phyloP scores from a whole-genome alignment of 1,284 basidiomycete genomes.

The Irpex sp. region DNA sequence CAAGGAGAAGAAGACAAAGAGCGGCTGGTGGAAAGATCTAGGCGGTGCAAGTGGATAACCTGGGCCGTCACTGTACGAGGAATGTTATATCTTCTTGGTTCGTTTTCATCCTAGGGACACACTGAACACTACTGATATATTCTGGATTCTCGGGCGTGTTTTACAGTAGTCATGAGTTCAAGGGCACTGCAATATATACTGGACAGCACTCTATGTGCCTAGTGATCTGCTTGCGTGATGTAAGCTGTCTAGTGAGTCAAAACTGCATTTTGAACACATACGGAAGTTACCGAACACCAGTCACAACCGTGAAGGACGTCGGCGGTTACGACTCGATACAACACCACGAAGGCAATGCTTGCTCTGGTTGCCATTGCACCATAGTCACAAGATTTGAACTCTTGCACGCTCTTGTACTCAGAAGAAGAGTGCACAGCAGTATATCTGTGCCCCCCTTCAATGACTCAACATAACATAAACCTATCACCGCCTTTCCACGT shows the following conservation, averaged over 20 bases:
- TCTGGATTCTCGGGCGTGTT: background rate
- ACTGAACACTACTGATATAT: background rate
- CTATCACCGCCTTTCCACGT: background rate
- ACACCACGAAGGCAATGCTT: too few relatives aligned
- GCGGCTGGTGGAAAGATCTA: constrained; percentile 48
- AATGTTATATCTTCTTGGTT: background rate
- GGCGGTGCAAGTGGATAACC: constrained; percentile 6
- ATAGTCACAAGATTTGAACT: too few relatives aligned
- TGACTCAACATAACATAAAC: too few relatives aligned
- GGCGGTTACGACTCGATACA: too few relatives aligned
- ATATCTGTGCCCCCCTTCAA: too few relatives aligned
- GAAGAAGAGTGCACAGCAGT: too few relatives aligned
- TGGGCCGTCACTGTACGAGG: background rate
- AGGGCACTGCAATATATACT: background rate
- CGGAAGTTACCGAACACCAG: background rate
- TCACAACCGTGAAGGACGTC: too few relatives aligned
- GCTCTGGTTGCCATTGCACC: too few relatives aligned
- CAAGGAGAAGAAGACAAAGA: constrained; percentile 23
- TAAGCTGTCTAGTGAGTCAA: background rate
- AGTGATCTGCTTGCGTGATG: background rate
- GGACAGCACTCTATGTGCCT: background rate
- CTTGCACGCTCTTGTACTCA: too few relatives aligned
- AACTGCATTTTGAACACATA: background rate
- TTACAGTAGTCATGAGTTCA: too few relatives aligned
- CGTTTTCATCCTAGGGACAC: background rate